Conservation (phyloP, 306 rosid species). For the Elaeagnus macrophylla region DNA sequence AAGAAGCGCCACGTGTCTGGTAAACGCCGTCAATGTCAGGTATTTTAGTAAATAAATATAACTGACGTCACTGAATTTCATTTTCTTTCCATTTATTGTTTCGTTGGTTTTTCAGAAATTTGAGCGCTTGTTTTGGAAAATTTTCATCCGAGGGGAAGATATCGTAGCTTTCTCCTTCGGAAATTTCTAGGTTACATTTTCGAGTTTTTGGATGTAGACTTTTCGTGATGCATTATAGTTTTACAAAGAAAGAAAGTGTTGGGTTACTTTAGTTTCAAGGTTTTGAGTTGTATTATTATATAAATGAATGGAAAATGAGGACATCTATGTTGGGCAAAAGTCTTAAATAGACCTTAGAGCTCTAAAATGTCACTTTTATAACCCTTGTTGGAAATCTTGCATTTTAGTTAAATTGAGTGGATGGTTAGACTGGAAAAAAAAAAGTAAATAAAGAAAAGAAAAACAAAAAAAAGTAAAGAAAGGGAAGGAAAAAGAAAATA, state of each 20-base stretch:
- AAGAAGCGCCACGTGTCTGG: slow-evolving; percentile 92
- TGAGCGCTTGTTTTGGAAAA: not conserved
- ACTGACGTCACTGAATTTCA: not conserved
- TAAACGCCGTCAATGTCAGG: slow-evolving; percentile 81
- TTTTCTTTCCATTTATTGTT: not conserved
- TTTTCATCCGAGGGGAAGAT: not conserved
- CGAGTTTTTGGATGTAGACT: not conserved
- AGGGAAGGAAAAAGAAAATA: too few species aligned
- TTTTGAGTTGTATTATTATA: not conserved
- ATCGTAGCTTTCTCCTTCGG: not conserved
- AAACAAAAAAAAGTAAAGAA: too few species aligned
- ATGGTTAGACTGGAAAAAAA: too few species aligned
- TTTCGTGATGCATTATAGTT: not conserved
- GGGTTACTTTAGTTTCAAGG: not conserved
- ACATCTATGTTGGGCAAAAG: too few species aligned
- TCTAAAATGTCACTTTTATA: too few species aligned
- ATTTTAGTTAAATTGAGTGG: too few species aligned
- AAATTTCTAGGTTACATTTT: not conserved
- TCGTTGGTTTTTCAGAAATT: not conserved
- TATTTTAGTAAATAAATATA: not conserved
- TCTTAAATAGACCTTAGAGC: too few species aligned
- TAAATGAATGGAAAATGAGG: too few species aligned
- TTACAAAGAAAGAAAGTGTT: not conserved
- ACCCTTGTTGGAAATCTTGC: too few species aligned
- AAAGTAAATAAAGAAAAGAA: too few species aligned